phyloP scores from a whole-genome alignment of 2,329 filamentous ascomycete species.

The Hymenotorrendiella dingleyae region DNA sequence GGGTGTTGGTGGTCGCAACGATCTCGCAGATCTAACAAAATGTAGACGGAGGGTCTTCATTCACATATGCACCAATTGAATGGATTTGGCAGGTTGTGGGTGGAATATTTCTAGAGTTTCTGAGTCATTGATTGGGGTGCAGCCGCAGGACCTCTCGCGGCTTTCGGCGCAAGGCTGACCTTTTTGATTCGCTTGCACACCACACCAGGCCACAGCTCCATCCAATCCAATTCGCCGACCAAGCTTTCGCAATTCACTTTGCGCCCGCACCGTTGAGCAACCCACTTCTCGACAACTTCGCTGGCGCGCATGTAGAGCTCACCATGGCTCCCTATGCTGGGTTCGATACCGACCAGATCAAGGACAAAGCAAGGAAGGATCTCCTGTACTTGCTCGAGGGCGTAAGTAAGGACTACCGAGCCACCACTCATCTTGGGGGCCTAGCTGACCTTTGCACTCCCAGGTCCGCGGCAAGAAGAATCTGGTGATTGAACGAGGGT shows the following conservation, averaged over 20 bases:
- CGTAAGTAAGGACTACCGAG: conserved; percentile 57
- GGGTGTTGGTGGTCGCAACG: conserved; percentile 17
- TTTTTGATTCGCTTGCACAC: conserved; percentile 6
- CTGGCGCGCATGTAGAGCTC: conserved; percentile 42
- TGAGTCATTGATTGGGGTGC: conserved; percentile 27
- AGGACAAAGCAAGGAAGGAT: conserved; percentile 79
- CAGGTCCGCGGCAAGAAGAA: conserved; percentile 99
- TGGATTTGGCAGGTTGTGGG: conserved; percentile 10
- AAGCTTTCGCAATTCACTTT: no score
- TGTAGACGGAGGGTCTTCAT: conserved; percentile 25
- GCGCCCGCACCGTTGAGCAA: neutral
- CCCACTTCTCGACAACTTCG: conserved; percentile 2
- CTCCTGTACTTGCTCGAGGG: conserved; percentile 87
- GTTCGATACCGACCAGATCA: conserved; percentile 71
- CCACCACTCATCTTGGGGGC: conserved; percentile 11
- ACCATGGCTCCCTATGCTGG: conserved; percentile 63
- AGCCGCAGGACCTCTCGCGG: conserved; percentile 2
- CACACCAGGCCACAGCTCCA: neutral
- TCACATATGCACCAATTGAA: conserved; percentile 17
- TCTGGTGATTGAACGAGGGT: conserved; percentile 81
- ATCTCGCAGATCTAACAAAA: conserved; percentile 28
- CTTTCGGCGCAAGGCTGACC: conserved; percentile 22
- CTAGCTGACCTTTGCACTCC: conserved; percentile 29
- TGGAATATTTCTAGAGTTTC: conserved; percentile 13
- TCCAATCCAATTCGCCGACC: neutral